A percentile compares a stretch with the other conserved stretches of the same genome.
Conservation (phyloP, 106 monocot species). For the Acanthochlamys bracteata region DNA sequence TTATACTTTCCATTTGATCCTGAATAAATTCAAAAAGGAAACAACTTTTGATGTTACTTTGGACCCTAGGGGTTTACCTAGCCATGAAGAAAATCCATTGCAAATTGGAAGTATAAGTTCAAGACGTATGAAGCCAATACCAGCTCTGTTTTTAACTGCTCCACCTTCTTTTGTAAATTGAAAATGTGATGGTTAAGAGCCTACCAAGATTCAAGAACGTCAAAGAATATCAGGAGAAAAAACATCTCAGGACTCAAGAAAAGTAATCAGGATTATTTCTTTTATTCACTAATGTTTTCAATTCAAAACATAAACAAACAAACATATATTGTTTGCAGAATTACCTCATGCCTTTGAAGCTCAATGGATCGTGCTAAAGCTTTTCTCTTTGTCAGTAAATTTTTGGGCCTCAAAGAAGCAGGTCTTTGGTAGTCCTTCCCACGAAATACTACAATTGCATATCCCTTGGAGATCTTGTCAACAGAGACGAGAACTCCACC, state of each 20-base stretch:
- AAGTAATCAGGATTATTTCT: too few relatives aligned
- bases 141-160: conserved; percentile 68
- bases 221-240: too few relatives aligned
- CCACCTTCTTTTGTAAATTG: conserved; percentile 41
- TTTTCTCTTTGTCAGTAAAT: conserved; percentile 90
- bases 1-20: conserved; percentile 59
- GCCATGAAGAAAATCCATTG: too few relatives aligned
- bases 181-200: conserved; percentile 62
- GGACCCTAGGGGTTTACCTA: background rate
- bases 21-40: conserved; percentile 16
- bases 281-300: too few relatives aligned
- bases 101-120: background rate
- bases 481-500: conserved; percentile 88
- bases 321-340: background rate
- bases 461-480: conserved; percentile 94
- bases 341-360: conserved; percentile 78
- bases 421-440: conserved; percentile 83
- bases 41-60: background rate
- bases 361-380: conserved; percentile 95
- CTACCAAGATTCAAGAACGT: conserved; percentile 18
- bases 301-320: too few relatives aligned
- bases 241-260: too few relatives aligned
- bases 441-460: conserved; percentile 70
- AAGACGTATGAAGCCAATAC: conserved; percentile 24
- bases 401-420: conserved; percentile 62